A percentile compares a stretch with the other conserved stretches of the same genome.
Conservation (phyloP, 768 basidiomycete species). For the Mycena haematopus region DNA sequence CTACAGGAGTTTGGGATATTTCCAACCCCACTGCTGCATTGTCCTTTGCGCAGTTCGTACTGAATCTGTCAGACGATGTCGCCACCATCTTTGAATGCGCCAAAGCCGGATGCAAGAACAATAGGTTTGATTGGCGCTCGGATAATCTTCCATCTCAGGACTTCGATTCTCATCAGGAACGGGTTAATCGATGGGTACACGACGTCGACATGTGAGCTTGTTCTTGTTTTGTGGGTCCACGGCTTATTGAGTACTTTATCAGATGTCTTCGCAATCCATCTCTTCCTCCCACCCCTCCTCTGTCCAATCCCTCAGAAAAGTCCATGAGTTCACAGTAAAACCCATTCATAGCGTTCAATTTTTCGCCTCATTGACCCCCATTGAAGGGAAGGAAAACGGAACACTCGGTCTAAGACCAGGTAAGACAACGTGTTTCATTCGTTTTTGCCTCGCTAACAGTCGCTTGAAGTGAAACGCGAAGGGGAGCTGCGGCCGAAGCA, state of each 20-base stretch:
- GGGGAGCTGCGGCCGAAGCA: too few species aligned
- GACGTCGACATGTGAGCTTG: conserved; percentile 2
- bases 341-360: neutral
- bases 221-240: neutral
- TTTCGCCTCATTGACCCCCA: neutral
- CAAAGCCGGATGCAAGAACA: conserved; percentile 5
- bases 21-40: conserved; percentile 1
- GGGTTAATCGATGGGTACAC: conserved; percentile 13
- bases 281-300: conserved; percentile 10
- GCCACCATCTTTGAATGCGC: neutral
- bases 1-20: conserved; percentile 6
- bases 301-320: neutral
- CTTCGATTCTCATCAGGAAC: neutral
- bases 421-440: too few species aligned
- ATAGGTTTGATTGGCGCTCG: conserved; percentile 18
- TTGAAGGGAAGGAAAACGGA: too few species aligned
- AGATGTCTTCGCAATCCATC: conserved; percentile 11
- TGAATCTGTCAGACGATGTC: conserved; percentile 2
- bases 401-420: too few species aligned
- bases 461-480: too few species aligned
- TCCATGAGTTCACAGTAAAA: neutral
- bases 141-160: conserved; percentile 2
- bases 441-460: too few species aligned
- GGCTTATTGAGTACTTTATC: neutral
- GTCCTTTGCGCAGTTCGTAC: conserved; percentile 7